A percentile compares a stretch with the other conserved stretches of the same genome.
Conservation (phyloP, 352 stramenopile species). For the Elongisporangium anandrum region DNA sequence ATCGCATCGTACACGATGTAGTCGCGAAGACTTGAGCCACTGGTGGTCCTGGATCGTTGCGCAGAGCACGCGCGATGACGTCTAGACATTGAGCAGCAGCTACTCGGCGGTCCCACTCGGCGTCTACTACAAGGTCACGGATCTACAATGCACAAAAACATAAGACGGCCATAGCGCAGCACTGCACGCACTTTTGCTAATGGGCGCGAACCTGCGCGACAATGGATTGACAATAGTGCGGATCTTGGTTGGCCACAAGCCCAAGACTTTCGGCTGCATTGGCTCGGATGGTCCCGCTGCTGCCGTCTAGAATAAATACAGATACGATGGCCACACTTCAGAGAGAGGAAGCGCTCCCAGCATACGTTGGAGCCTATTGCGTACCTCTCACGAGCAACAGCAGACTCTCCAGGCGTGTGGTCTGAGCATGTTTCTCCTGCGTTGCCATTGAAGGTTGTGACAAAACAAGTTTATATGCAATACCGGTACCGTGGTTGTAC, state of each 20-base stretch:
- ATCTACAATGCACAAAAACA: conserved; percentile 26
- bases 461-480: background rate
- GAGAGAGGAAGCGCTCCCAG: no score
- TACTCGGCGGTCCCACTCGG: conserved; percentile 71
- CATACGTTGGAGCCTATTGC: no score
- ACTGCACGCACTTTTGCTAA: background rate
- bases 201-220: conserved; percentile 27
- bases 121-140: conserved; percentile 38
- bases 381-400: conserved; percentile 69
- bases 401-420: conserved; percentile 73
- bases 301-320: conserved; percentile 42
- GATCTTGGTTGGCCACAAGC: conserved; percentile 42
- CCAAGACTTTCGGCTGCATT: conserved; percentile 74
- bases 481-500: background rate
- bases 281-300: conserved; percentile 52
- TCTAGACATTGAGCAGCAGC: conserved; percentile 61
- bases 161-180: background rate
- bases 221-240: conserved; percentile 45
- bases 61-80: conserved; percentile 43
- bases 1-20: conserved; percentile 30
- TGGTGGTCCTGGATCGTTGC: conserved; percentile 1
- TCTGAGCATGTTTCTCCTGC: conserved; percentile 19
- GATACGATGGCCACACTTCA: background rate
- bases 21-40: conserved; percentile 39
- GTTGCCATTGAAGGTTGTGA: conserved; percentile 1